Conservation (phyloP, 352 stramenopile species). For the Globisporangium lucens region DNA sequence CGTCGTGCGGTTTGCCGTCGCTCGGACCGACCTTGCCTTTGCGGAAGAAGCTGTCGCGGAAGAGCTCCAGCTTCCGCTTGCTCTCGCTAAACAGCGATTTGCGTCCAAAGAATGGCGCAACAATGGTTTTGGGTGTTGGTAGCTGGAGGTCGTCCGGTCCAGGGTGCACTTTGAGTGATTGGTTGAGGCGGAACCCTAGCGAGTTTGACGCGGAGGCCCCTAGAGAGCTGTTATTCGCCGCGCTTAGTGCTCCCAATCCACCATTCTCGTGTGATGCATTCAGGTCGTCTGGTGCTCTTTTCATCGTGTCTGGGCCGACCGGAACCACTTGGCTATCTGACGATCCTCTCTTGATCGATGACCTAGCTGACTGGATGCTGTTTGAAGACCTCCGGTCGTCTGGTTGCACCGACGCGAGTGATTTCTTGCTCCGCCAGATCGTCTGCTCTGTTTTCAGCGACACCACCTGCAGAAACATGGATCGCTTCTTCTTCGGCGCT, state of each 20-base stretch:
- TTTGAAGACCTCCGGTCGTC: neutral
- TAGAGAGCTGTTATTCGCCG: neutral
- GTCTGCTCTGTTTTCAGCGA: constrained; percentile 9
- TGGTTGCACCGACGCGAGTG: neutral
- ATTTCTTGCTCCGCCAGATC: constrained; percentile 13
- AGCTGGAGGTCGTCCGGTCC: neutral
- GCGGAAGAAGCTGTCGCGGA: constrained; percentile 39
- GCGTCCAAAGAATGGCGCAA: neutral
- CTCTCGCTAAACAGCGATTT: constrained; percentile 21
- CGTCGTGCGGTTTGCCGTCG: constrained; percentile 26
- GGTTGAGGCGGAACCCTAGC: neutral
- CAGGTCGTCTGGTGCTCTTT: neutral
- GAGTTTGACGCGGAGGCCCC: neutral
- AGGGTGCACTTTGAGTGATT: neutral
- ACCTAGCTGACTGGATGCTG: neutral
- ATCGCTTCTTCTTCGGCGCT: constrained; percentile 4
- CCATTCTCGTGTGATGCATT: neutral
- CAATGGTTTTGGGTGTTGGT: neutral
- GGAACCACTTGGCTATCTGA: neutral
- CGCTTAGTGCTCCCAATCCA: neutral
- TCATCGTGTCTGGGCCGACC: neutral
- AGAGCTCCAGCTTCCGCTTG: constrained; percentile 21
- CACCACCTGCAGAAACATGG: constrained; percentile 11
- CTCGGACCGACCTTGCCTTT: constrained; percentile 22
- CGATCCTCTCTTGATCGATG: constrained; percentile 7